Base-by-base conservation (phyloP, 1,284 basidiomycete species). In the Bjerkandera adusta region DNA sequence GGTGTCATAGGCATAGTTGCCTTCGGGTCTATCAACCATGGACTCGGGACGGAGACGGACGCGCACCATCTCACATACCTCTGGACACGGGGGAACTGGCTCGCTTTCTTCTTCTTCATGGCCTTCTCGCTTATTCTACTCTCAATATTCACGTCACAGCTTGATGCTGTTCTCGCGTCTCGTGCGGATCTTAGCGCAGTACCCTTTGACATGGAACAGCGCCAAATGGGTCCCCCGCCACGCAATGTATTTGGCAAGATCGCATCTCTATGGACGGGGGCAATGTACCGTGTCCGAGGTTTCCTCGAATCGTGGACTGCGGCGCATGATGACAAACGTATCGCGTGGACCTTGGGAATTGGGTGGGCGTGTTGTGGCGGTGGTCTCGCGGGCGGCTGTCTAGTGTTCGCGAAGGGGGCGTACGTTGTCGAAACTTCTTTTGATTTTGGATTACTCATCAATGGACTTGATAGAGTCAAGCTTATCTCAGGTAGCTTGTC, bases 301-400 rank as follows among this genome's bases (percentile, higher is more conserved):
- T 72, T 72, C 55, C 66, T 96, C 37, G 92, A 95, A 61, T 57
- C 65, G 1, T 88, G 91, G 83, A 86, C 85, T 2, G 81, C 78
- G 16, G 72, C 84, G 4, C 85, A 89, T 52, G 84, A 88, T 54
- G 93, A 97, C 59, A 85, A 80, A 55, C 81, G 85, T 36, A 71
- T 97, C 37, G 83, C 84, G 3, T 96, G 92, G 88, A 84, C 90
- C 12, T 76, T 94, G 37, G 94, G 93, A 5, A 89, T 97, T 41
- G 87, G 85, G 0, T 97, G 93, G 93, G 88, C 91, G 1, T 92
- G 91, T 48, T 84, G 83, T 45, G 93, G 93, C 24, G 94, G 94
- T 5, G 84, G 89, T 26, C 71, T 97, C 25, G 92, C 92, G 1
- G 94, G 94, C 2, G 84, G 85, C 34, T 88, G 83, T 66, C 72